Evolutionary conservation across 495 filamentous ascomycete species (phyloP), one percentile per base, ranked within the genome.

Genomic region (Annulohypoxylon nitens): DNA sequence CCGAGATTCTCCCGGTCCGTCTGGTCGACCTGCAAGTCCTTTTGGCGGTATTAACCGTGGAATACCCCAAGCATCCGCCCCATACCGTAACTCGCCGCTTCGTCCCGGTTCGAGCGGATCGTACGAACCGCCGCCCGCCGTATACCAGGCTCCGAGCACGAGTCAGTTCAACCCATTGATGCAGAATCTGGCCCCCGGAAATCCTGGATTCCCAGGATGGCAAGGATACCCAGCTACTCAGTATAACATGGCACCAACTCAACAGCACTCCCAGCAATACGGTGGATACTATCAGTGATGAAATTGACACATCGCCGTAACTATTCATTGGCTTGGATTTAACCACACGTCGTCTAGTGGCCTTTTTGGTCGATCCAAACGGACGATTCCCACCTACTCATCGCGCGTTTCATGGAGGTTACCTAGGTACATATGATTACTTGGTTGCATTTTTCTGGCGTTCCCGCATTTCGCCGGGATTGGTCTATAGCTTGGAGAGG

Each of bases 21-120:
- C 74, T 9, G 81, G 74, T 30, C 76, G 82, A 4, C 81, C 80
- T 2, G 66, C 75, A n/a, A 84, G 82, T 61, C 82, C 83, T 0
- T 84, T 81, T 34, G 47, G 41, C 4, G 78, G 73, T 39, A 73
- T 74, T 12, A 64, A 41, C 51, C 79, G 79, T 41, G 73, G 70
- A 5, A 57, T 81, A 16, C 67, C 58, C 55, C 67, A 82, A 57
- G 78, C 60, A 14, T 66, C 78, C 26, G 68, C 76, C 16, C 62
- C 78, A 0, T 85, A 86, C 61, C 76, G 83, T 23, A 83, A 85
- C 57, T 81, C 81, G 0, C 82, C 83, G 10, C 75, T 84, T n/a
- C 78, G 83, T 12, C 82, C 82, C 9, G 81, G 79, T 8, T 83
- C 81, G 0, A 80, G 78, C 25, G 81, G 82, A 43, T 81, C 81